These are phyloP conservation scores for Aphelidium insulamus DNA, from an alignment of 371 early-diverging fungal species.

Conservation along the genomic window DNA sequence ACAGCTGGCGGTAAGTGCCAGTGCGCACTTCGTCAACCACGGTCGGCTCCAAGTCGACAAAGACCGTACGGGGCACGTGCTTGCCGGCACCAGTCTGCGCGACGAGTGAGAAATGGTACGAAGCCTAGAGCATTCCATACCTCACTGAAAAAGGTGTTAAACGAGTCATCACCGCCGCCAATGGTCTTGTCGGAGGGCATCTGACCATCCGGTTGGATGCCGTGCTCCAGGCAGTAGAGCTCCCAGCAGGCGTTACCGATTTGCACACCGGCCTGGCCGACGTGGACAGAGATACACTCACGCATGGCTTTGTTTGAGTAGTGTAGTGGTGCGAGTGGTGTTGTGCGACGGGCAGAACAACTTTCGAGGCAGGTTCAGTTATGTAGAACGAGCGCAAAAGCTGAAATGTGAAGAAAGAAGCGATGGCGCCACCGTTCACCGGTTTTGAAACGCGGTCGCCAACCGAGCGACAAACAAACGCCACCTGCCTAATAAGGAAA, in stretches of 20 bases:
- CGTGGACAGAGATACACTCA: slow-evolving; percentile 96
- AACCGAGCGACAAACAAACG: no score
- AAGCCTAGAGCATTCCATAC: no score
- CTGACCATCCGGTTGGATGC: slow-evolving; percentile 89
- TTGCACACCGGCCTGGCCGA: slow-evolving; percentile 98
- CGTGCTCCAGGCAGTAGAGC: slow-evolving; percentile 95
- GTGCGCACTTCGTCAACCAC: slow-evolving; percentile 93
- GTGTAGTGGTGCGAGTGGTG: no score
- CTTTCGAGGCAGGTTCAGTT: no score
- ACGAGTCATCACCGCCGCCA: slow-evolving; percentile 50
- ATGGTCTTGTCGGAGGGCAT: slow-evolving; percentile 51
- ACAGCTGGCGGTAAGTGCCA: slow-evolving; percentile 86
- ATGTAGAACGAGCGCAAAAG: no score
- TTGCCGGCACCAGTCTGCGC: slow-evolving; percentile 95
- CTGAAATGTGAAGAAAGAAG: no score
- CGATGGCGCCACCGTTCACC: no score
- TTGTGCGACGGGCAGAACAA: no score
- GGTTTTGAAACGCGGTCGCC: no score
- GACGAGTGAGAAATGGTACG: no score
- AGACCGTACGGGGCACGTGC: slow-evolving; percentile 96
- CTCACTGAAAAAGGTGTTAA: slow-evolving; percentile 88
- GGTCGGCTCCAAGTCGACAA: slow-evolving; percentile 94
- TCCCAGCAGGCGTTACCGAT: slow-evolving; percentile 99
- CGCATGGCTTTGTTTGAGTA: no score
- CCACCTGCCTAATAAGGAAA: no score